Percentiles rank a stretch among this genome's conserved stretches.
Evolutionary conservation across 305 asterid species (phyloP).

Genomic region (Solanum chacoense): DNA sequence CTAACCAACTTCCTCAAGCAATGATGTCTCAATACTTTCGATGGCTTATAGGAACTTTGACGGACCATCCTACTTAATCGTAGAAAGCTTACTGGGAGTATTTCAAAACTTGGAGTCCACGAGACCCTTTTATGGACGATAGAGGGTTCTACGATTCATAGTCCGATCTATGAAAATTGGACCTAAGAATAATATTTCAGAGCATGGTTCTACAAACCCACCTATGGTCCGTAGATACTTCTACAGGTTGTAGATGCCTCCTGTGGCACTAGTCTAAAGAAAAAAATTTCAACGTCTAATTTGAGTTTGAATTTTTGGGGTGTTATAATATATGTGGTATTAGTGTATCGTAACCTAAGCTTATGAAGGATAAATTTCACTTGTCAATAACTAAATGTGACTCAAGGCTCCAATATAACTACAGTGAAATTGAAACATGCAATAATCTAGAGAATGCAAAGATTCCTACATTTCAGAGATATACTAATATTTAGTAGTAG

Average conservation of each 20-base stretch:
- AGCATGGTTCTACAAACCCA: neutral
- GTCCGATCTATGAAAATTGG: neutral
- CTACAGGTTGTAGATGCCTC: neutral
- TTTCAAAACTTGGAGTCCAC: neutral
- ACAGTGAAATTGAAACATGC: too few species aligned
- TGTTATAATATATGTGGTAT: neutral
- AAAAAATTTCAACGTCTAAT: neutral
- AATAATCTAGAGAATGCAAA: too few species aligned
- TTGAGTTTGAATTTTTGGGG: neutral
- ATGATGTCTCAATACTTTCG: too few species aligned
- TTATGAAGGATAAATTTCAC: neutral
- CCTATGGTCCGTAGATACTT: neutral
- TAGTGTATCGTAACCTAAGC: neutral
- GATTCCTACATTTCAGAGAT: neutral
- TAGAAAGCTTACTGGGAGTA: neutral
- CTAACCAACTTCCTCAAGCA: too few species aligned
- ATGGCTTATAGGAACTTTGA: neutral
- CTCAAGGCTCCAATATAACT: neutral
- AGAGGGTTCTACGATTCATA: neutral
- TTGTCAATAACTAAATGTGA: neutral
- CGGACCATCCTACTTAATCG: neutral
- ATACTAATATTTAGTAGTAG: neutral
- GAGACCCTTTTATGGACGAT: neutral
- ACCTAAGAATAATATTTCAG: neutral
- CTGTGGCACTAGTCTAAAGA: neutral